A percentile compares a stretch with the other conserved stretches of the same genome.
phyloP scores from a whole-genome alignment of 768 basidiomycete genomes.

The Boletus vermiculosoides region DNA sequence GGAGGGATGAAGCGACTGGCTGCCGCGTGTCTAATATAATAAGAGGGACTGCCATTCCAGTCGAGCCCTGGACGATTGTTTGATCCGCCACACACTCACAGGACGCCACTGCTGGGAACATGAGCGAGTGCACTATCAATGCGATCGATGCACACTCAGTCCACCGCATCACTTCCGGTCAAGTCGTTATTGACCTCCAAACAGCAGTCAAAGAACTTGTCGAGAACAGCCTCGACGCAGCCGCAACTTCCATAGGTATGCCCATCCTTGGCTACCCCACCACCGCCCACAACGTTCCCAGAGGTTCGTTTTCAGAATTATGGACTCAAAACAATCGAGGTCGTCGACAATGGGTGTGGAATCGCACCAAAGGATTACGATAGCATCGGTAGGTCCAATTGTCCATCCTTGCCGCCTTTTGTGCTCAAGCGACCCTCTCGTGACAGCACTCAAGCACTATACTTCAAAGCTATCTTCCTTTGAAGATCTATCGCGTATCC shows the following conservation, averaged over 20 bases:
- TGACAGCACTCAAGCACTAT: conserved; percentile 80
- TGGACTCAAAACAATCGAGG: conserved; percentile 79
- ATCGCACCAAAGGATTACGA: conserved; percentile 77
- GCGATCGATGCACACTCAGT: conserved; percentile 76
- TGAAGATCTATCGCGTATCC: conserved; percentile 66
- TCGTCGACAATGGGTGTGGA: conserved; percentile 90
- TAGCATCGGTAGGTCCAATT: conserved; percentile 59
- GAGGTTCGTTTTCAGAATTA: conserved; percentile 90
- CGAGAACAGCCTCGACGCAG: conserved; percentile 94
- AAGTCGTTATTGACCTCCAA: conserved; percentile 92
- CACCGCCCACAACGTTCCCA: conserved; percentile 30
- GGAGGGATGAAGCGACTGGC: not conserved
- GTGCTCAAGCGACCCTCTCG: not conserved
- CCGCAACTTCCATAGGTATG: conserved; percentile 82
- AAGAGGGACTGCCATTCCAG: not conserved
- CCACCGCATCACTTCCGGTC: conserved; percentile 90
- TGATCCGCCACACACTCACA: conserved; percentile 3
- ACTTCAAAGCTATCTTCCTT: conserved; percentile 88
- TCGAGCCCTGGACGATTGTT: not conserved
- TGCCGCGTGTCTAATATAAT: conserved; percentile 2
- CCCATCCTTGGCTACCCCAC: not conserved
- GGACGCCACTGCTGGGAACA: not conserved
- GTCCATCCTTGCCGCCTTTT: not conserved
- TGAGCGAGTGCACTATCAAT: conserved; percentile 32
- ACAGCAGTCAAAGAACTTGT: conserved; percentile 95